Conservation (phyloP, 179 eudicot genomes). For the Gypsophila paniculata region DNA sequence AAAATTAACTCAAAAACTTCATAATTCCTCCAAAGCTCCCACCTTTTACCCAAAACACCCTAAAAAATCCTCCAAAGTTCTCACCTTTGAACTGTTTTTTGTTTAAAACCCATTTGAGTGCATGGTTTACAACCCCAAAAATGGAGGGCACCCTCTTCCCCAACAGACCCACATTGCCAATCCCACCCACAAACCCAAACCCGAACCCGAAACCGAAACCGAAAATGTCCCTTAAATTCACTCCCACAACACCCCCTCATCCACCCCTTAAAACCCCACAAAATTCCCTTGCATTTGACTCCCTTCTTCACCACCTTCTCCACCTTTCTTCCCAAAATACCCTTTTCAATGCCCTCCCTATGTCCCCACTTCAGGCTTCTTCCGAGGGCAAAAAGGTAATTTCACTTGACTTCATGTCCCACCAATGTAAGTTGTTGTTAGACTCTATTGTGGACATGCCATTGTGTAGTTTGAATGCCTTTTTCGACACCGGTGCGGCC, state of each 20-base stretch:
- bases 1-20: no score
- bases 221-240: constrained; percentile 41
- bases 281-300: constrained; percentile 49
- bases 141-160: constrained; percentile 73
- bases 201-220: constrained; percentile 16
- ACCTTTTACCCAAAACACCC: no score
- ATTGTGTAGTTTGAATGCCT: constrained; percentile 39
- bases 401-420: constrained; percentile 47
- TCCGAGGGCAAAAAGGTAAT: constrained; percentile 21
- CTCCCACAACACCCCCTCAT: constrained; percentile 47
- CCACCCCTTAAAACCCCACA: constrained; percentile 34
- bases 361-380: constrained; percentile 30
- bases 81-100: no score
- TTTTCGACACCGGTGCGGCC: constrained; percentile 41
- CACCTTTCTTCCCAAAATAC: constrained; percentile 48
- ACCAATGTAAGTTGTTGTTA: constrained; percentile 54
- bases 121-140: constrained; percentile 7
- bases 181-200: constrained; percentile 40
- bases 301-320: constrained; percentile 63
- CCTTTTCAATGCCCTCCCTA: constrained; percentile 28
- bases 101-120: neutral
- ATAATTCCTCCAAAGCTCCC: no score
- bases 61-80: no score
- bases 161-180: constrained; percentile 61
- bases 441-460: constrained; percentile 45